Evolutionary conservation across 345 rosid genomes (phyloP).

Genomic region (Acer negundo): DNA sequence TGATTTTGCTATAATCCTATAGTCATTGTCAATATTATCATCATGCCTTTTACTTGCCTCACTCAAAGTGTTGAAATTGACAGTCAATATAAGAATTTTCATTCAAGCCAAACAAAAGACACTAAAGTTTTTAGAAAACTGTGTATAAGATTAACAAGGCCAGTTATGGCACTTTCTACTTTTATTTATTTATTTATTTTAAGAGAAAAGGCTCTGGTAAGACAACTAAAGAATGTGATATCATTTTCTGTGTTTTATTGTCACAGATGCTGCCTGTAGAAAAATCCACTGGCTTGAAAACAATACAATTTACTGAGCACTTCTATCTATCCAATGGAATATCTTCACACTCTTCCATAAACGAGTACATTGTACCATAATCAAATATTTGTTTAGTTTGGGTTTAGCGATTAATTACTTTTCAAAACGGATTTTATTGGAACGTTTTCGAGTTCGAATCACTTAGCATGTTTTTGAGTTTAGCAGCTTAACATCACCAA

Average conservation of each 20-base stretch:
- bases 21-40: neutral
- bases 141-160: neutral
- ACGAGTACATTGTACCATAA: neutral
- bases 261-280: neutral
- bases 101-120: neutral
- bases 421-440: no score
- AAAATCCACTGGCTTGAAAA: neutral
- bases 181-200: no score
- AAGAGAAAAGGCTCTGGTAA: neutral
- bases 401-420: neutral
- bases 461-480: no score
- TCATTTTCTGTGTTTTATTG: neutral
- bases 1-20: neutral
- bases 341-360: neutral
- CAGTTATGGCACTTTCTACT: neutral
- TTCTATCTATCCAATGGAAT: neutral
- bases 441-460: no score
- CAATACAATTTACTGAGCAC: neutral
- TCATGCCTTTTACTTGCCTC: no score
- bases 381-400: neutral
- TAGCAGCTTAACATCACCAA: no score
- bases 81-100: neutral
- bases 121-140: no score
- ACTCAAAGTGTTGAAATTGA: neutral
- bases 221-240: neutral